Percentiles rank a stretch among this genome's conserved stretches.
phyloP scores from a whole-genome alignment of 805 yeast genomes.

The Vanderwaltozyma tropicalis region DNA sequence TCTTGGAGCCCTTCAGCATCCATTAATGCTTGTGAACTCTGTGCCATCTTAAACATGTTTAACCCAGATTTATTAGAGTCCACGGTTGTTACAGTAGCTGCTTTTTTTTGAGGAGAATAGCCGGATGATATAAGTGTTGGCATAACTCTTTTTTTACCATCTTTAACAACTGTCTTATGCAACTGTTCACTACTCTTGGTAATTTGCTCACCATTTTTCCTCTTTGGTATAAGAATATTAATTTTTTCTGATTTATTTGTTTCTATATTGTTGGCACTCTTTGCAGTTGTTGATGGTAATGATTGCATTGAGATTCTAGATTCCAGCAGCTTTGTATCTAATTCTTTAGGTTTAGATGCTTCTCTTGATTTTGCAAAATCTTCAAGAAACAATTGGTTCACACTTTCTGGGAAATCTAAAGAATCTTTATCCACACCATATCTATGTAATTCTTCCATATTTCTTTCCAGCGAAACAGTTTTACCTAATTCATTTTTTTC shows the following conservation, averaged over 20 bases:
- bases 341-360: conserved; percentile 4
- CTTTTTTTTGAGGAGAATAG: conserved; percentile 13
- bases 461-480: conserved; percentile 52
- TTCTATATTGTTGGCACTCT: neutral
- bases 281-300: neutral
- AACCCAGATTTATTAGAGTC: neutral
- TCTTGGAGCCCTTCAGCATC: conserved; percentile 5
- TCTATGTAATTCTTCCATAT: conserved; percentile 59
- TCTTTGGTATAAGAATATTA: conserved; percentile 22
- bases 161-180: conserved; percentile 53
- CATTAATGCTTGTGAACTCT: neutral
- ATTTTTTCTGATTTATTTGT: conserved; percentile 3
- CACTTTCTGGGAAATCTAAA: conserved; percentile 77
- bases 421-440: conserved; percentile 86
- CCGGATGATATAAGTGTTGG: conserved; percentile 52
- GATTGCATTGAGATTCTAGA: conserved; percentile 3
- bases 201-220: conserved; percentile 18
- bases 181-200: no score
- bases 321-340: conserved; percentile 4
- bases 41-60: neutral
- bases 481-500: conserved; percentile 54
- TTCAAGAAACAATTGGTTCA: conserved; percentile 65
- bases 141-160: conserved; percentile 66
- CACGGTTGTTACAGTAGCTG: neutral
- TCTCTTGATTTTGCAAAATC: conserved; percentile 41